phyloP scores from a whole-genome alignment of 352 stramenopile species.

The Phytophthora capsici region DNA sequence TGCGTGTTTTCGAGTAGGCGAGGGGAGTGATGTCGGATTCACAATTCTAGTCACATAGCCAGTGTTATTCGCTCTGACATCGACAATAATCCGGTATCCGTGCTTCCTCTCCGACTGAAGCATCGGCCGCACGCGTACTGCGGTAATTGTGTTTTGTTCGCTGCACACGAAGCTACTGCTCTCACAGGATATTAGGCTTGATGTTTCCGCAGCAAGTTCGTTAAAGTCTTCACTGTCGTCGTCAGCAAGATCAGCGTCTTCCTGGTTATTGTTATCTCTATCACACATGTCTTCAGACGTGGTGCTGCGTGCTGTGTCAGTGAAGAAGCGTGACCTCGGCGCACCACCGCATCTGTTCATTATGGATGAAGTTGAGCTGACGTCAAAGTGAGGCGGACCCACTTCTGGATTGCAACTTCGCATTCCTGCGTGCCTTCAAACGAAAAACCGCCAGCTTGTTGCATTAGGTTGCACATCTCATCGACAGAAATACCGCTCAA shows the following conservation, averaged over 20 bases:
- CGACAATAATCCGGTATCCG: conserved; percentile 62
- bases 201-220: conserved; percentile 29
- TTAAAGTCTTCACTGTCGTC: conserved; percentile 25
- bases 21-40: conserved; percentile 55
- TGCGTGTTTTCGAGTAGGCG: background rate
- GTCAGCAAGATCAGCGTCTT: conserved; percentile 21
- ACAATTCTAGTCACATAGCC: conserved; percentile 62
- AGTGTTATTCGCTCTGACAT: conserved; percentile 50
- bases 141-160: conserved; percentile 67
- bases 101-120: conserved; percentile 63
- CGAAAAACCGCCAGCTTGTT: conserved; percentile 10
- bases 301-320: background rate
- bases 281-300: conserved; percentile 3
- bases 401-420: background rate
- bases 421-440: conserved; percentile 17
- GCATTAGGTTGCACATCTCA: background rate
- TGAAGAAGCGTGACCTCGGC: conserved; percentile 6
- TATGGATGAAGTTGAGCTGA: conserved; percentile 5
- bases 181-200: conserved; percentile 37
- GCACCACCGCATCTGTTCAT: conserved; percentile 21
- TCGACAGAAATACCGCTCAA: conserved; percentile 30
- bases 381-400: too few relatives aligned
- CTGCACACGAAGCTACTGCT: conserved; percentile 17
- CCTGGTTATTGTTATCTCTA: conserved; percentile 23
- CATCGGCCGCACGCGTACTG: conserved; percentile 79